Base-by-base conservation (phyloP, 148 eudicot genomes). In the Linanthus parryae region DNA sequence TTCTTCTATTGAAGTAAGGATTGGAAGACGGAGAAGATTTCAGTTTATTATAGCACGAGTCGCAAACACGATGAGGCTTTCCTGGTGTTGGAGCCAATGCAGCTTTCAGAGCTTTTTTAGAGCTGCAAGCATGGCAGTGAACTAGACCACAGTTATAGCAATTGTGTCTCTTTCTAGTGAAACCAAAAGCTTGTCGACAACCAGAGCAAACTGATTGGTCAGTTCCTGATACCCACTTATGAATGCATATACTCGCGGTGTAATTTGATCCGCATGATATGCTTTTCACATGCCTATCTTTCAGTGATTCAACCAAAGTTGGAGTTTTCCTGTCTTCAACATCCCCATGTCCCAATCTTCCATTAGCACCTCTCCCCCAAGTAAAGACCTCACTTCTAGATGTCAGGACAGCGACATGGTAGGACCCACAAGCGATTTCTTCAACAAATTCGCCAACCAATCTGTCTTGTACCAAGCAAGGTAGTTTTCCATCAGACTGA, bases 11-110 rank as follows among this genome's bases (percentile, higher is more conserved):
- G 17, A 56, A 55, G 20, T 72, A 43, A 11, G 55, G 64, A 40
- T 56, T 72, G 27, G 73, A 71, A 15, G 67, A 22, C 10, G 65
- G 57, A 2, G 76, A 48, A 36, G 78, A 48, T 67, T 73, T 84
- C 26, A 84, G 79, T 56, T 84, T 84, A 20, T 66, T 63, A 56
- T 77, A 78, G 49, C 94, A 81, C 30, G 84, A 73, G 43, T 84
- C 94, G 59, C 94, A 81, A 5, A 84, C 94, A 8, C 94, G 84
- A 66, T 84, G 94, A 28, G 94, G 94, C 49, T 84, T 84, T 48
- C 79, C 79, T 2, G 88, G 94, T 15, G 94, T 84, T 1, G 88
- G 94, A 44, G 94, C 94, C 39, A 84, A 72, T 22, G 94, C 94
- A 19, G 84, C 94, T 63, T 65, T 75, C 12, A 81, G 46, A 18